These are phyloP conservation scores for Hydnomerulius pinastri DNA, from an alignment of 768 basidiomycete species.

Conservation along the genomic window DNA sequence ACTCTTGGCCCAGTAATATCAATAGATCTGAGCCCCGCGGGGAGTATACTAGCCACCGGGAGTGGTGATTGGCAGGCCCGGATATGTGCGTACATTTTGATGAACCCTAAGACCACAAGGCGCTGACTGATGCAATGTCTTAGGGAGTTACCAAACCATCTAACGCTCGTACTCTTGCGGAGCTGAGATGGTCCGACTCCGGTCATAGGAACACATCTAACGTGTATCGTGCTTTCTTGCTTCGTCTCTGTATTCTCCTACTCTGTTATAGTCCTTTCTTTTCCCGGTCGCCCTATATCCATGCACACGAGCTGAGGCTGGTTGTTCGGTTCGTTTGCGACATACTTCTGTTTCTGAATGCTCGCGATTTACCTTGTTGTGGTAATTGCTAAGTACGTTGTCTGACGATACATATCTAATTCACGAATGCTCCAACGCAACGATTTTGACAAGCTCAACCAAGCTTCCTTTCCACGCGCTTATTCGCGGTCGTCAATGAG, in stretches of 20 bases:
- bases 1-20: constrained; percentile 54
- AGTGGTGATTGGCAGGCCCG: constrained; percentile 72
- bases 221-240: constrained; percentile 30
- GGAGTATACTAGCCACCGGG: constrained; percentile 65
- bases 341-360: constrained; percentile 4
- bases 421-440: background rate
- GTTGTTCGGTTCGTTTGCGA: constrained; percentile 8
- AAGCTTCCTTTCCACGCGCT: too few species aligned
- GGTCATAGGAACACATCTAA: constrained; percentile 17
- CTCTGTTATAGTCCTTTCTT: constrained; percentile 3
- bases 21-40: constrained; percentile 65
- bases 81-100: constrained; percentile 53
- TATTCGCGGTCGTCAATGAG: too few species aligned
- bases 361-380: background rate
- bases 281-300: constrained; percentile 20
- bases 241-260: constrained; percentile 22
- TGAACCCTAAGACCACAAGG: background rate
- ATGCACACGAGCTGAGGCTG: constrained; percentile 19
- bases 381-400: background rate
- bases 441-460: background rate
- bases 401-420: constrained; percentile 2
- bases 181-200: constrained; percentile 7
- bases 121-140: constrained; percentile 5
- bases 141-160: constrained; percentile 34
- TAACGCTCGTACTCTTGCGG: constrained; percentile 11